Percentiles rank a stretch among this genome's conserved stretches.
phyloP scores from a whole-genome alignment of 768 basidiomycete genomes.

The Myochromella boudieri region DNA sequence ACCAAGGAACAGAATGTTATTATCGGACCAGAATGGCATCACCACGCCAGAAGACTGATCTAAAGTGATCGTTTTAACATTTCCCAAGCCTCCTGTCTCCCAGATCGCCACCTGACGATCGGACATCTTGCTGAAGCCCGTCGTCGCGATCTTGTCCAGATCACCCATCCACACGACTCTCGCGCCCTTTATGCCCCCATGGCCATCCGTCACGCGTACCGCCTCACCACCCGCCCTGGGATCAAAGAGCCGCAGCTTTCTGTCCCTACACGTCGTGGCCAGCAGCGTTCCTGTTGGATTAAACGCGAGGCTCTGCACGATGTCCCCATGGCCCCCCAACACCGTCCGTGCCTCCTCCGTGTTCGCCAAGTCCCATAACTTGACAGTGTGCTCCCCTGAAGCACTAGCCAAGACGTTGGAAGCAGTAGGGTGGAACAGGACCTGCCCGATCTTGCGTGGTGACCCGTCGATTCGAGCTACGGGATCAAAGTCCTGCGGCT shows the following conservation, averaged over 20 bases:
- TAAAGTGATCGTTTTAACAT: slow-evolving; percentile 73
- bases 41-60: slow-evolving; percentile 92
- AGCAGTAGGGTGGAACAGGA: slow-evolving; percentile 92
- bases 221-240: slow-evolving; percentile 81
- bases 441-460: slow-evolving; percentile 89
- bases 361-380: slow-evolving; percentile 87
- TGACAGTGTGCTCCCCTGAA: slow-evolving; percentile 81
- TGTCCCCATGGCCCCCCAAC: slow-evolving; percentile 79
- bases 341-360: slow-evolving; percentile 62
- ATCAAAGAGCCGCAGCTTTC: slow-evolving; percentile 91
- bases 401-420: slow-evolving; percentile 80
- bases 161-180: slow-evolving; percentile 92
- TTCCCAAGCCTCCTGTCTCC: slow-evolving; percentile 79
- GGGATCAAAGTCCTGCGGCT: slow-evolving; percentile 80
- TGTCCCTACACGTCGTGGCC: slow-evolving; percentile 89
- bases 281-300: slow-evolving; percentile 78
- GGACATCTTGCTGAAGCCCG: slow-evolving; percentile 96
- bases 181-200: slow-evolving; percentile 91
- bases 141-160: slow-evolving; percentile 85
- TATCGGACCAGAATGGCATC: slow-evolving; percentile 98
- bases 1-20: slow-evolving; percentile 86
- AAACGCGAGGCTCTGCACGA: slow-evolving; percentile 84
- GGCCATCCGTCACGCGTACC: slow-evolving; percentile 80
- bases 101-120: slow-evolving; percentile 90
- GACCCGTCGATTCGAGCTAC: slow-evolving; percentile 78